Evolutionary conservation across 805 yeast genomes (phyloP), one percentile per base, ranked within the genome.

Genomic region (Torulaspora delbrueckii): DNA sequence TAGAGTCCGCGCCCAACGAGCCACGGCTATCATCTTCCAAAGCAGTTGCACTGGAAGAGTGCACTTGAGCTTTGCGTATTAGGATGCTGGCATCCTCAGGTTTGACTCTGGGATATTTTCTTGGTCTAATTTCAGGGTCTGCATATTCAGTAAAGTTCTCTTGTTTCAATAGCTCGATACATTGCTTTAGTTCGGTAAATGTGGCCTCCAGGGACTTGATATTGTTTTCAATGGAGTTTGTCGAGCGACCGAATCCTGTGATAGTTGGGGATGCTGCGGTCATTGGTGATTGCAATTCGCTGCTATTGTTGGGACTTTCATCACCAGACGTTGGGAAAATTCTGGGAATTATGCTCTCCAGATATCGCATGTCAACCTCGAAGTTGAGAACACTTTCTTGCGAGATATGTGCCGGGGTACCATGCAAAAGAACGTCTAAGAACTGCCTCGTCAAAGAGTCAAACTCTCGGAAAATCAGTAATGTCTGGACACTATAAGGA

Each of bases 401-500:
- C 16, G 88, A 81, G 53, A 79, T 80, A 8, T 69, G 62, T 2
- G 71, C 62, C 1, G 74, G 75, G 1, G 81, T 77, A 14, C 75
- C 74, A 30, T 73, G 66, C 37, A 79, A 70, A 48, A 90, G 70
- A 7, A 81, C 71, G 36, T 75, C 73, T 50, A 85, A 70, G 62
- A 91, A 78, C 50, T 82, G 78, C 33, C 82, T 77, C 0, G 95
- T 81, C 48, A 93, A 76, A 52, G 85, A 81, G 68, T 90, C 98
- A 62, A 86, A 87, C 23, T 91, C 88, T 59, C 95, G 78, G 53
- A 88, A 81, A 49, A 90, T 76, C n/a, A 95, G 78, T 48, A 89
- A 69, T 3, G 91, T 81, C 54, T 86, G 78, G 46, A 91, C 81
- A 4, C 85, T 77, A 37, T 75, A 75, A 0, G 98, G 97, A 38